Conservation (phyloP, 176 grass and related monocot species). For the Musa itinerans region DNA sequence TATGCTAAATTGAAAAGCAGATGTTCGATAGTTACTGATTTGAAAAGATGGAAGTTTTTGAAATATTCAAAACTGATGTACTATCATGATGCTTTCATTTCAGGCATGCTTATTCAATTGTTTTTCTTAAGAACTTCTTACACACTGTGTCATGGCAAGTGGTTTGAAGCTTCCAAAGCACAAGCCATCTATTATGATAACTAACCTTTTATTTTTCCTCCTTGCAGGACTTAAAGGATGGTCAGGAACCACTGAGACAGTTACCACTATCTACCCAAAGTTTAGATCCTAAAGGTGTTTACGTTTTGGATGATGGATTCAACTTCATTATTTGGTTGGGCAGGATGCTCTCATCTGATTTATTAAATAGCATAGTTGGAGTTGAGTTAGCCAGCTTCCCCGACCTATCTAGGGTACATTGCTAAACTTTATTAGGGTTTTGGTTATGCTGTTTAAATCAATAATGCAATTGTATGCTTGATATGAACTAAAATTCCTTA, state of each 20-base stretch:
- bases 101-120: too few relatives aligned
- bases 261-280: slow-evolving; percentile 59
- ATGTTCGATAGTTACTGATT: not conserved
- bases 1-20: not conserved
- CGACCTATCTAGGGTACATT: slow-evolving; percentile 74
- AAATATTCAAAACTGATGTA: too few relatives aligned
- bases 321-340: slow-evolving; percentile 83
- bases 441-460: not conserved
- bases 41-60: too few relatives aligned
- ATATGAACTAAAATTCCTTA: not conserved
- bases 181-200: not conserved
- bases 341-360: slow-evolving; percentile 64
- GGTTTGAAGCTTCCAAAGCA: too few relatives aligned
- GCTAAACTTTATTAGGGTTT: not conserved
- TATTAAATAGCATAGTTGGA: slow-evolving; percentile 64
- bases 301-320: slow-evolving; percentile 84
- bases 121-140: too few relatives aligned
- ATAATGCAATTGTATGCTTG: not conserved
- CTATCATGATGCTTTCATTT: too few relatives aligned
- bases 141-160: too few relatives aligned
- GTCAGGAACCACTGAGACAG: slow-evolving; percentile 34
- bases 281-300: slow-evolving; percentile 72
- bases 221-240: slow-evolving; percentile 42
- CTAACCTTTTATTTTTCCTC: not conserved
- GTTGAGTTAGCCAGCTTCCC: slow-evolving; percentile 48